Conservation (phyloP, 495 filamentous ascomycete species). For the Penicillium egyptiacum region DNA sequence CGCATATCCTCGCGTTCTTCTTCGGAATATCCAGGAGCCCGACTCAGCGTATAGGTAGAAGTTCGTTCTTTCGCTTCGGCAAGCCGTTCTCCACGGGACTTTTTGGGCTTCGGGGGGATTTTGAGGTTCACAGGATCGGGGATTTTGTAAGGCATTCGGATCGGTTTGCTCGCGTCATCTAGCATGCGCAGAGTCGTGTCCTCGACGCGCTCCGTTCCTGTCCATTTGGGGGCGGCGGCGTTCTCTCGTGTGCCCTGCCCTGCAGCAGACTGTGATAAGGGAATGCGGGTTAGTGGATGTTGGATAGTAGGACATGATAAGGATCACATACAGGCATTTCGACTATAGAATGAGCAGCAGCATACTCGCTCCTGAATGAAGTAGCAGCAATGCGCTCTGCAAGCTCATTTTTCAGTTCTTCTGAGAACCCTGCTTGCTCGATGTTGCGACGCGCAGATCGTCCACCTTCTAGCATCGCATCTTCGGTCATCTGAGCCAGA, state of each 20-base stretch:
- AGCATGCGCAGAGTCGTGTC: slow-evolving; percentile 89
- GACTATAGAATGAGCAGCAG: slow-evolving; percentile 65
- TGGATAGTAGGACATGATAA: neutral
- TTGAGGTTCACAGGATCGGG: slow-evolving; percentile 62
- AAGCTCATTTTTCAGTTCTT: slow-evolving; percentile 74
- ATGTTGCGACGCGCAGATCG: slow-evolving; percentile 71
- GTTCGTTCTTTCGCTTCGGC: slow-evolving; percentile 78
- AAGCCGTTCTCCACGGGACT: slow-evolving; percentile 57
- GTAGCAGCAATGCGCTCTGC: slow-evolving; percentile 70
- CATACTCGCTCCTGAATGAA: slow-evolving; percentile 68
- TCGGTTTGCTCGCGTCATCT: slow-evolving; percentile 73
- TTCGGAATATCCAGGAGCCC: slow-evolving; percentile 59
- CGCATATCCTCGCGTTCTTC: slow-evolving; percentile 68
- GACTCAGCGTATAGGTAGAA: slow-evolving; percentile 65
- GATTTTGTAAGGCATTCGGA: slow-evolving; percentile 55
- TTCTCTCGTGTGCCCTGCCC: slow-evolving; percentile 71
- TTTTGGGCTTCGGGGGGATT: slow-evolving; percentile 49
- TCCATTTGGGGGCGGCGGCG: slow-evolving; percentile 74
- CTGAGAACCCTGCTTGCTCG: slow-evolving; percentile 81
- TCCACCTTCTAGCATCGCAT: slow-evolving; percentile 69
- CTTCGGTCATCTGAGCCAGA: slow-evolving; percentile 77
- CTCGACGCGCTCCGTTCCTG: slow-evolving; percentile 67
- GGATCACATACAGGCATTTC: slow-evolving; percentile 54
- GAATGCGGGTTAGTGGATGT: slow-evolving; percentile 8
- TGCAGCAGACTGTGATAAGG: slow-evolving; percentile 49